Conservation (phyloP, 106 monocot genomes). For the Agapanthus africanus region DNA sequence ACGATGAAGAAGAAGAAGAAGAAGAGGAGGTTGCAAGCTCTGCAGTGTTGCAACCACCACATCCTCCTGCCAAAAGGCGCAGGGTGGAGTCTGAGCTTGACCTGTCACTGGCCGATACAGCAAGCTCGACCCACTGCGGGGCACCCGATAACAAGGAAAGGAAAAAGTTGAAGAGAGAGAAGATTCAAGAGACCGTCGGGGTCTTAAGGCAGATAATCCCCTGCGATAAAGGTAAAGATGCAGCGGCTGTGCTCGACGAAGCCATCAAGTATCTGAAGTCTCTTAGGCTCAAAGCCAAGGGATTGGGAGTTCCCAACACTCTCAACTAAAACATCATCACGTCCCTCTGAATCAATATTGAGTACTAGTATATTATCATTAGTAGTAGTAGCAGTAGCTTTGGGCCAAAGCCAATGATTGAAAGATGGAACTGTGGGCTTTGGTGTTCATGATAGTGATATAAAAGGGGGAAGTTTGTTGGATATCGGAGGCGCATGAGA, state of each 20-base stretch:
- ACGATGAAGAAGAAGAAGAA: slow-evolving; percentile 8
- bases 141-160: background rate
- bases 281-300: slow-evolving; percentile 45
- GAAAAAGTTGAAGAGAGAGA: slow-evolving; percentile 31
- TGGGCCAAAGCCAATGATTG: background rate
- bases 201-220: slow-evolving; percentile 55
- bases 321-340: background rate
- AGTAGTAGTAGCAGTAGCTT: background rate
- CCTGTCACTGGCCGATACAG: slow-evolving; percentile 52
- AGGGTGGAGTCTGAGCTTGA: slow-evolving; percentile 16
- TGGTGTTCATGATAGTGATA: background rate
- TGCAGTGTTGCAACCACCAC: background rate
- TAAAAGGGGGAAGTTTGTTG: background rate
- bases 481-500: background rate
- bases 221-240: slow-evolving; percentile 49
- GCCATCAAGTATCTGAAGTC: slow-evolving; percentile 67
- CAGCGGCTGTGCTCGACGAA: slow-evolving; percentile 51
- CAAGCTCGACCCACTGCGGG: slow-evolving; percentile 33
- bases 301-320: slow-evolving; percentile 15
- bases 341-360: background rate
- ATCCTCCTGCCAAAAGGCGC: slow-evolving; percentile 40
- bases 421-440: background rate
- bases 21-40: slow-evolving; percentile 20
- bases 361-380: background rate
- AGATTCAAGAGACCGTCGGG: slow-evolving; percentile 47